Base-by-base conservation (phyloP, 495 filamentous ascomycete species). In the Hypoxylon fragiforme region DNA sequence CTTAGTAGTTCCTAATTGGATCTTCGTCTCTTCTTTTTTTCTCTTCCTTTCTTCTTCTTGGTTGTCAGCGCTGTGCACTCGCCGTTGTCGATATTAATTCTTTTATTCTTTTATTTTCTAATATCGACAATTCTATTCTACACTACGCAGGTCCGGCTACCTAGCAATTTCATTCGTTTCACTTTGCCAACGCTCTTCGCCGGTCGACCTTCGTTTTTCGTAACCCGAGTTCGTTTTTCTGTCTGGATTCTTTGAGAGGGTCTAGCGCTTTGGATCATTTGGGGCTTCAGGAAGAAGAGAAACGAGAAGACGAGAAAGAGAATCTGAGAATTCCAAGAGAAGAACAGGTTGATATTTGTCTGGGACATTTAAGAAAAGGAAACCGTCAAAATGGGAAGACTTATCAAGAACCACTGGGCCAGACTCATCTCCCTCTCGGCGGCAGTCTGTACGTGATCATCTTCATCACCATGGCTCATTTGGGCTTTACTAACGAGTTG, bases 361-460 rank as follows among this genome's bases (percentile, higher is more conserved):
- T 11, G 28, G 34, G 34, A 42, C 41, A 51, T 46, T 43, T 45
- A 19, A 39, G 43, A 58, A 38, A 19, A 55, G 34, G 19, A 52
- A 56, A 45, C 51, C 22, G 59, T 31, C 70, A 80, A 65, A 63
- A 98, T 98, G 94, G 94, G 94, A 70, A 90, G 85, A 66, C 84
- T 98, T 57, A 98, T 98, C 77, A 97, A 97, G 77, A 97, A 97
- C 78, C 94, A 98, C 77, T 96, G 92, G 89, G 95, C 89, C 43
- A 84, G 94, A 41, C 84, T 97, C 60, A 91, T 97, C 65, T 81
- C 94, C 71, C 79, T 97, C 62, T 88, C 90, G 1, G 87, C 94
- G 3, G 85, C 89, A 69, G 72, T 76, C 36, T 97, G 89, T 95
- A 85, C 7, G 89, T 84, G 22, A 31, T 19, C 28, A 43, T 34